phyloP scores from a whole-genome alignment of 345 rosid species.

The Citrus sinensis region DNA sequence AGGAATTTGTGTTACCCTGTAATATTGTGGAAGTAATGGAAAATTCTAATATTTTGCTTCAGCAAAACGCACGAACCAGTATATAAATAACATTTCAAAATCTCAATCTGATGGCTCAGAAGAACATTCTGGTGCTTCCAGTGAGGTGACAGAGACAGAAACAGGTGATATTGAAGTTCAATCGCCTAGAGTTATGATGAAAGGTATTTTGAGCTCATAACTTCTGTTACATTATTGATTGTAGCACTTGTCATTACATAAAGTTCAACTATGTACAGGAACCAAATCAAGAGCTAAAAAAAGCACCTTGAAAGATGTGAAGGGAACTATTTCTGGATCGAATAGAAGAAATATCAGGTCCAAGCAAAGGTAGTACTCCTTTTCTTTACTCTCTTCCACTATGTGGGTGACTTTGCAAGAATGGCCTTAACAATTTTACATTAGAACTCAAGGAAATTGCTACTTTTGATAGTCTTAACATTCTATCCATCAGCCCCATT shows the following conservation, averaged over 20 bases:
- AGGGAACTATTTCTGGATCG: constrained; percentile 11
- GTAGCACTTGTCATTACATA: not conserved
- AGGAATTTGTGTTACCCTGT: not conserved
- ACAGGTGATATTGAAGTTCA: constrained; percentile 34
- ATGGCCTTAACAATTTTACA: not conserved
- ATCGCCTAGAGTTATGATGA: constrained; percentile 20
- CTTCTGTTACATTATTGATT: not conserved
- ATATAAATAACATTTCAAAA: constrained; percentile 12
- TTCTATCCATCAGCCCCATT: not conserved
- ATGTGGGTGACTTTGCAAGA: not conserved
- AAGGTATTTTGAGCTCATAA: constrained; percentile 30
- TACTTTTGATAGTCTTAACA: not conserved
- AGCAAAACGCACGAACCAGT: constrained; percentile 24
- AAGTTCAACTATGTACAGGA: constrained; percentile 23
- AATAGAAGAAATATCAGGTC: constrained; percentile 27
- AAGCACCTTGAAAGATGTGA: constrained; percentile 25
- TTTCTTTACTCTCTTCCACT: not conserved
- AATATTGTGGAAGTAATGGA: not conserved
- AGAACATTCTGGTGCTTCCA: constrained; percentile 33
- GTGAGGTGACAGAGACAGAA: constrained; percentile 42
- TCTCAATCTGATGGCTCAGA: constrained; percentile 21
- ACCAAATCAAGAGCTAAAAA: constrained; percentile 27
- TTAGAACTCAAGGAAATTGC: not conserved
- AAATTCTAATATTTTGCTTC: constrained; percentile 18
- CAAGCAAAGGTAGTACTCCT: constrained; percentile 26